Base-by-base conservation (phyloP, 371 early-diverging fungal species). In the Syncephalastrum monosporum region DNA sequence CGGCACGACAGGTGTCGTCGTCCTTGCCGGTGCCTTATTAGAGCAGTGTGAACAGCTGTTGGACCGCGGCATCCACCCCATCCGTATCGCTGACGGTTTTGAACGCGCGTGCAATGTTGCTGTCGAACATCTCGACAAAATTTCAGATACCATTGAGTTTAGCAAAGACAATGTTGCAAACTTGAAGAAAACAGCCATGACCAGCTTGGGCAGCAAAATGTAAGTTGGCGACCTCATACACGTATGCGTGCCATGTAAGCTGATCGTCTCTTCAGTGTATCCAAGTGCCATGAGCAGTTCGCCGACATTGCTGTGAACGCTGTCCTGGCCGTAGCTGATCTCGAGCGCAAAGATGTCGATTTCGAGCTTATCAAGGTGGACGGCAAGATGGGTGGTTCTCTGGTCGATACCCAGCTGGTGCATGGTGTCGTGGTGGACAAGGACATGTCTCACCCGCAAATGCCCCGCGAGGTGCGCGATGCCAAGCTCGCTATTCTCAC, bases 1-100 rank as follows among this genome's bases (percentile, higher is more conserved):
- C 79, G 99, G 99, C 56, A 99, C 99, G 33, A 99, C 99, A 15
- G 96, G 99, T 71, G 98, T 99, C 60, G 99, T 99, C 68, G 98
- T 99, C 6, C 86, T 99, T 56, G 99, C 99, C 46, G 95, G 99
- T 53, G 95, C 99, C 27, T 76, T 99, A 27, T 83, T 99, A 60
- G 98, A 96, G 75, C 94, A 99, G 77, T 95, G 99, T 33, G 97
- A 97, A 75, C 86, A 83, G 59, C 82, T 99, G 47, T 76, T 99
- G 57, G 95, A 96, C 64, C 89, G 93, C 53, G 99, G 99, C 48
- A 94, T 99, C 65, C 99, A 99, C 69, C 99, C 99, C 52, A 95
- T 99, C 62, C 94, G 98, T 68, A 96, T 99, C 65, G 87, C 99
- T 33, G 98, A 99, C 70, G 99, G 98, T 27, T 99, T 95, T 75